phyloP scores from a whole-genome alignment of 768 basidiomycete genomes.

The Auricularia cornea region DNA sequence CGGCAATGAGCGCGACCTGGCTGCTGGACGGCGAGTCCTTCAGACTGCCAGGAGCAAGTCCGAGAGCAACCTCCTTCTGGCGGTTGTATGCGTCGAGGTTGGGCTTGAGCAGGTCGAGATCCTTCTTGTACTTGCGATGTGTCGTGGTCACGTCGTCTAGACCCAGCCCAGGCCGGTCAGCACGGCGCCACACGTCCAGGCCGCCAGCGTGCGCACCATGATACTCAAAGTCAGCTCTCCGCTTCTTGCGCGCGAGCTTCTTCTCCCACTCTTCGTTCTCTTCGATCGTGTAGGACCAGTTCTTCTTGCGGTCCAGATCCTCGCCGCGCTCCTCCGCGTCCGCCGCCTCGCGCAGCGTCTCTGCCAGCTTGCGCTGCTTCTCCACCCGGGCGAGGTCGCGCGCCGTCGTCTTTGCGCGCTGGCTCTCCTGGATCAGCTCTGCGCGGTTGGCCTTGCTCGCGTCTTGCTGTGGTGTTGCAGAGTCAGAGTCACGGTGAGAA shows the following conservation, averaged over 20 bases:
- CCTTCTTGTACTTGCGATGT: constrained; percentile 84
- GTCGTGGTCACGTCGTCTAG: constrained; percentile 88
- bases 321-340: constrained; percentile 90
- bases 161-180: background rate
- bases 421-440: constrained; percentile 77
- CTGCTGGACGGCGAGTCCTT: constrained; percentile 6
- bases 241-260: constrained; percentile 70
- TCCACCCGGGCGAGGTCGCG: constrained; percentile 81
- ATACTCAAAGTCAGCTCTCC: constrained; percentile 84
- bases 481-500: constrained; percentile 6
- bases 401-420: constrained; percentile 64
- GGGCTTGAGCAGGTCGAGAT: constrained; percentile 80
- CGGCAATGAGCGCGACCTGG: constrained; percentile 8
- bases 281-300: constrained; percentile 93
- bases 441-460: constrained; percentile 78
- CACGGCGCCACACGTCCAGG: too few species aligned
- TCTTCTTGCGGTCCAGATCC: constrained; percentile 82
- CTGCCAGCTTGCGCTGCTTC: constrained; percentile 83
- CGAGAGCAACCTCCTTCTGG: constrained; percentile 81
- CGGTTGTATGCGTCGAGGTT: constrained; percentile 80
- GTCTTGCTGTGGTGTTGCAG: constrained; percentile 43
- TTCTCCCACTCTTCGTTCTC: constrained; percentile 97
- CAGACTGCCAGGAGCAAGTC: constrained; percentile 62
- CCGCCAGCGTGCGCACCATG: constrained; percentile 51
- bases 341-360: constrained; percentile 72